Conservation (phyloP, 257 asterid genomes). For the Nemophila menziesii region DNA sequence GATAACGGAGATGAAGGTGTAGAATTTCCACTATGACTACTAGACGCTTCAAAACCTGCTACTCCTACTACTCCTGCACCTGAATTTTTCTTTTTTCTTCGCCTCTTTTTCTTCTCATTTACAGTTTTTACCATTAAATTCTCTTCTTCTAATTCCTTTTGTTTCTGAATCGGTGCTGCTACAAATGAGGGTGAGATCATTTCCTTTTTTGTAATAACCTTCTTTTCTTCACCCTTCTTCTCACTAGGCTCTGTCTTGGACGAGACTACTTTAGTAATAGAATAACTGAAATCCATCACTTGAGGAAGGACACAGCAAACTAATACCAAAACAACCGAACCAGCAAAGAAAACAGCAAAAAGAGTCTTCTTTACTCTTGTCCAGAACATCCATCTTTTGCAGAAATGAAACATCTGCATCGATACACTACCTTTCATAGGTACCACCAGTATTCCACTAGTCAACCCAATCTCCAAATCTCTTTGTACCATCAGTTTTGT, state of each 20-base stretch:
- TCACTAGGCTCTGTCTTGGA: too few relatives aligned
- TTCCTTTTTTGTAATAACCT: too few relatives aligned
- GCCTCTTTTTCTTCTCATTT: constrained; percentile 59
- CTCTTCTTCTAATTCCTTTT: constrained; percentile 27
- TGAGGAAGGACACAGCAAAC: constrained; percentile 31
- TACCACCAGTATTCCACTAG: constrained; percentile 57
- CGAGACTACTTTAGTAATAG: constrained; percentile 19
- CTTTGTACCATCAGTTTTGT: constrained; percentile 52
- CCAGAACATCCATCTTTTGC: constrained; percentile 57
- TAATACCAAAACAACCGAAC: constrained; percentile 30
- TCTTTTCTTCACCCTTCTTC: constrained; percentile 13
- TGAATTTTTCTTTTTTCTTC: constrained; percentile 64
- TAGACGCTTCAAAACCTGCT: constrained; percentile 51
- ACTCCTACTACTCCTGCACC: constrained; percentile 22
- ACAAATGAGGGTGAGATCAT: constrained; percentile 4
- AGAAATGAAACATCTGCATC: constrained; percentile 35
- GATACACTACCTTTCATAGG: constrained; percentile 84
- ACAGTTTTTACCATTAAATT: constrained; percentile 45
- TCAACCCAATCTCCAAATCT: constrained; percentile 57
- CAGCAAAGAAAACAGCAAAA: constrained; percentile 25
- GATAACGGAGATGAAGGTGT: constrained; percentile 84
- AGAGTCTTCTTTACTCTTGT: constrained; percentile 31
- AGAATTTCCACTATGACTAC: constrained; percentile 89
- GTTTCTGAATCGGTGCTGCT: constrained; percentile 14
- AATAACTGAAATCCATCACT: constrained; percentile 15